Conservation (phyloP, 2,329 filamentous ascomycete species). For the Fusarium sp. region DNA sequence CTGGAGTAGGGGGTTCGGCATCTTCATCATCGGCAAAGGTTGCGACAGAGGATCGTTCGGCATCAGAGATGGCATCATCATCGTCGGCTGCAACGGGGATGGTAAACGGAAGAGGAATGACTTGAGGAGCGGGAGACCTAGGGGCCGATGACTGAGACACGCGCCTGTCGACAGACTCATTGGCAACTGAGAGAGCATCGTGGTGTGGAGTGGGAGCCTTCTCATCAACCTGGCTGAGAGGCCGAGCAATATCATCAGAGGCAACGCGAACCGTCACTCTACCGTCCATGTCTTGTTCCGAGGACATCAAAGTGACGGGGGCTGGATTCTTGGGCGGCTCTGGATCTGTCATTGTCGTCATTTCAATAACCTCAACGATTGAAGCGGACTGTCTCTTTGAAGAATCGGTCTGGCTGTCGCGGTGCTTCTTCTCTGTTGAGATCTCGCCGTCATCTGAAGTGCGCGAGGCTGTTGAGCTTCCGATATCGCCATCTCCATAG, state of each 20-base stretch:
- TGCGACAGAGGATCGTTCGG: constrained; percentile 74
- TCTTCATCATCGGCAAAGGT: constrained; percentile 74
- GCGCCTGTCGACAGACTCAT: constrained; percentile 29
- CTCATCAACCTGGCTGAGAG: constrained; percentile 41
- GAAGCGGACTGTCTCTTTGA: constrained; percentile 51
- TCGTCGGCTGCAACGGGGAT: constrained; percentile 58
- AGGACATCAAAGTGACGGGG: constrained; percentile 55
- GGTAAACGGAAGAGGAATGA: constrained; percentile 75
- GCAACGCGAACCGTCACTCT: constrained; percentile 67
- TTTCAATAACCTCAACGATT: constrained; percentile 64
- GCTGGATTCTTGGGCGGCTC: constrained; percentile 42
- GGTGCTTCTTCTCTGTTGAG: constrained; percentile 59
- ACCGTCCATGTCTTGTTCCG: constrained; percentile 55
- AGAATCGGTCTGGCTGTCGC: constrained; percentile 51
- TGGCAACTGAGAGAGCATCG: constrained; percentile 21
- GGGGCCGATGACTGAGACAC: constrained; percentile 38
- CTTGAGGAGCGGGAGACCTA: constrained; percentile 56
- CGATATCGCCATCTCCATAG: constrained; percentile 72
- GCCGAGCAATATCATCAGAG: constrained; percentile 58
- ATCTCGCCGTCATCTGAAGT: constrained; percentile 66
- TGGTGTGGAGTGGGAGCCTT: constrained; percentile 35
- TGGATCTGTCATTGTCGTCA: constrained; percentile 60
- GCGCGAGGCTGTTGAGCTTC: constrained; percentile 52
- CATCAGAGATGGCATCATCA: constrained; percentile 53
- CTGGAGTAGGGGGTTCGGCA: constrained; percentile 38